These are phyloP conservation scores for Heliamphora pulchella DNA, from an alignment of 179 eudicot species.

Conservation along the genomic window DNA sequence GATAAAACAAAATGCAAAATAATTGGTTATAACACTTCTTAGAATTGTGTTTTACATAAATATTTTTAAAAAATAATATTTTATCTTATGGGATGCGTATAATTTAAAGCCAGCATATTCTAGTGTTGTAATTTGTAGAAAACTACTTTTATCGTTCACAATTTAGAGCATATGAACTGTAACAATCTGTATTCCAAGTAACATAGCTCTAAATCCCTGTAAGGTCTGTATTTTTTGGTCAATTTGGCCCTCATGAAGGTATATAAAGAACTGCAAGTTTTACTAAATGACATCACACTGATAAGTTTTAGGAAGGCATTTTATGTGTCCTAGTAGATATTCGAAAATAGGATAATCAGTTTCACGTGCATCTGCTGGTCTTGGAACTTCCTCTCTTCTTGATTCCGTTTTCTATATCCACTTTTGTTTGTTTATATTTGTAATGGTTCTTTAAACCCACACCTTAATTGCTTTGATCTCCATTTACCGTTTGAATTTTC, in stretches of 20 bases:
- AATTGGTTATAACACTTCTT: no score
- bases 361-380: not conserved
- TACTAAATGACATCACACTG: not conserved
- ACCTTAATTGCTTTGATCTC: not conserved
- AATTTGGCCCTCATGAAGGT: not conserved
- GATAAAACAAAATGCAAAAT: no score
- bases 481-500: conserved; percentile 1
- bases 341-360: not conserved
- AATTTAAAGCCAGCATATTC: no score
- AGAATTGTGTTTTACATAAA: no score
- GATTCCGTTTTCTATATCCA: not conserved
- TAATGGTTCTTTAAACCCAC: not conserved
- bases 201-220: no score
- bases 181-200: no score
- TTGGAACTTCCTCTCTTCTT: not conserved
- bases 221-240: no score
- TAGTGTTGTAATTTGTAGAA: no score
- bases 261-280: not conserved
- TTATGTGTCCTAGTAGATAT: not conserved
- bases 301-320: not conserved
- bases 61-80: no score
- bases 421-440: not conserved
- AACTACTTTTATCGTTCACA: no score
- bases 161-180: no score
- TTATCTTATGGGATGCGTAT: no score